Conservation (phyloP, 495 filamentous ascomycete species). For the Talaromyces trachyspermus region DNA sequence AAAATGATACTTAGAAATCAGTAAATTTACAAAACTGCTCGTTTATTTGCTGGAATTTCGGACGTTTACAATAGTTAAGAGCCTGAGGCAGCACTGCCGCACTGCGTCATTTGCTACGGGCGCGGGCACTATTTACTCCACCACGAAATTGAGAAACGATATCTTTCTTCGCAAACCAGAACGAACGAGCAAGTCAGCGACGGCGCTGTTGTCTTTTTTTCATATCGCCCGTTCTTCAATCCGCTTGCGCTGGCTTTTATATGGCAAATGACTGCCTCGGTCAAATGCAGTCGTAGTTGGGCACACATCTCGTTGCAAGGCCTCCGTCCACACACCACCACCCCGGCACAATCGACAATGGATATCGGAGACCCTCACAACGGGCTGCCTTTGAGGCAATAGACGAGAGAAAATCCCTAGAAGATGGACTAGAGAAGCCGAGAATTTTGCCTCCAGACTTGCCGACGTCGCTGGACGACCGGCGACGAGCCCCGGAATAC, state of each 20-base stretch:
- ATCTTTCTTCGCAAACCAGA: too few relatives aligned
- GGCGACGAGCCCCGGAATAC: conserved; percentile 54
- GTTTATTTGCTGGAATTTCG: too few relatives aligned
- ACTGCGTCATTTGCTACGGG: too few relatives aligned
- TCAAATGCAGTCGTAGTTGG: conserved; percentile 6
- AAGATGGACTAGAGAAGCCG: conserved; percentile 11
- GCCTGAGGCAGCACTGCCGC: too few relatives aligned
- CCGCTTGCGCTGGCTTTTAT: neutral
- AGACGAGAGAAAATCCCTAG: conserved; percentile 12
- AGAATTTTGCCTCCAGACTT: conserved; percentile 71
- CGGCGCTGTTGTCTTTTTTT: neutral
- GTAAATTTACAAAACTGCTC: too few relatives aligned
- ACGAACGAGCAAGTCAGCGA: too few relatives aligned
- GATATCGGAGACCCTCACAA: conserved; percentile 29
- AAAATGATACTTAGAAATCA: too few relatives aligned
- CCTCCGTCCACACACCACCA: conserved; percentile 15
- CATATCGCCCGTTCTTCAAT: too few relatives aligned
- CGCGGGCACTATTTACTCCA: too few relatives aligned
- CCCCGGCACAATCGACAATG: conserved; percentile 20
- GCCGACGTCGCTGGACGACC: conserved; percentile 84
- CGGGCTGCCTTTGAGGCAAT: conserved; percentile 28
- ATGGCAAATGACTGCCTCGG: neutral
- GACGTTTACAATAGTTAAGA: too few relatives aligned
- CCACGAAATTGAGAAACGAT: too few relatives aligned
- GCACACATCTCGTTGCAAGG: conserved; percentile 11